phyloP scores from a whole-genome alignment of 139 green algal species.

The Asterochloris sp. region DNA sequence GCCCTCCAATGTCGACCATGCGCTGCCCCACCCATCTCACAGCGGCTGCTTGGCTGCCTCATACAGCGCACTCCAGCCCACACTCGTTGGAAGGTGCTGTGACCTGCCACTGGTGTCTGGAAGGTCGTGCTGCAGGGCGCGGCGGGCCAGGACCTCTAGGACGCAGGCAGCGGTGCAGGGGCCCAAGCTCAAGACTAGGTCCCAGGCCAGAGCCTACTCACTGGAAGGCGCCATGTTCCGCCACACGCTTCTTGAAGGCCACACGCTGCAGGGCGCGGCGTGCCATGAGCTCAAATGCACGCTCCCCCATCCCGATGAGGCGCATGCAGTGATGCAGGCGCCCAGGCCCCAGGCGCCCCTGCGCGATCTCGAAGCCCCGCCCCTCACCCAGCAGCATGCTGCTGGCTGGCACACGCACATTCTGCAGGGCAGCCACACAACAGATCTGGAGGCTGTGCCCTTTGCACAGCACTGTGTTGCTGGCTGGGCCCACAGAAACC shows the following conservation, averaged over 20 bases:
- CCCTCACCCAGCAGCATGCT: slow-evolving; percentile 80
- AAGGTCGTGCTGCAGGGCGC: no score
- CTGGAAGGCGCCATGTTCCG: slow-evolving; percentile 58
- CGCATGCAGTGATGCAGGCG: slow-evolving; percentile 99
- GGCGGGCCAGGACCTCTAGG: no score
- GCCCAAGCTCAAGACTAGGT: no score
- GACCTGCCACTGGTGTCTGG: no score
- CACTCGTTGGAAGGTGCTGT: no score
- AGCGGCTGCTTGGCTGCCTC: no score
- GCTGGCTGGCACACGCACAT: slow-evolving; percentile 61
- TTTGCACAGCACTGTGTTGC: no score
- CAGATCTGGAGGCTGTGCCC: not conserved
- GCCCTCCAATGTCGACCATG: no score
- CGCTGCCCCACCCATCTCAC: no score
- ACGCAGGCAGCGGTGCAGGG: no score
- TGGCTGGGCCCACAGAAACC: no score
- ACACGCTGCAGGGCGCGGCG: slow-evolving; percentile 41
- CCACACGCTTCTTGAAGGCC: slow-evolving; percentile 52
- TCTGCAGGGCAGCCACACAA: slow-evolving; percentile 5
- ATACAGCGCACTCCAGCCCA: no score
- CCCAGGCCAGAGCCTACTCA: not conserved
- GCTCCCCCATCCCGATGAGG: slow-evolving; percentile 79
- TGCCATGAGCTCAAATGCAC: slow-evolving; percentile 67
- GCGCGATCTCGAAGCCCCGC: slow-evolving; percentile 97
- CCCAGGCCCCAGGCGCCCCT: slow-evolving; percentile 92